phyloP scores from a whole-genome alignment of 2,329 filamentous ascomycete species.

The Claviceps monticola region DNA sequence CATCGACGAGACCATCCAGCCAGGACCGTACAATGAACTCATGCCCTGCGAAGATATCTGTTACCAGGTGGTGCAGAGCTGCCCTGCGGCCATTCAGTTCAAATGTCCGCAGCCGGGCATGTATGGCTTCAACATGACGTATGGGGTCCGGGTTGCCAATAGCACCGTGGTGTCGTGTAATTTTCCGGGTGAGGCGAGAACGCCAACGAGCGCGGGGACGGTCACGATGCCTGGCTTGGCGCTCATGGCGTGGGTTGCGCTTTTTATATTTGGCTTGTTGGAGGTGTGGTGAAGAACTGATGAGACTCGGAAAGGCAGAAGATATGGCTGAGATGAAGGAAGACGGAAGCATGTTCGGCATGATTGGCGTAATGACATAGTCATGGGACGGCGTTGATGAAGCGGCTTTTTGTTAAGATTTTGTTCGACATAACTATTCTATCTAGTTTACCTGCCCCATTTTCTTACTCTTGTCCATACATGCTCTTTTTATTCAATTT shows the following conservation, averaged over 20 bases:
- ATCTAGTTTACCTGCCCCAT: neutral
- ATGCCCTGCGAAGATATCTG: constrained; percentile 81
- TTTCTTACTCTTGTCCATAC: neutral
- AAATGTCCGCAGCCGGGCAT: constrained; percentile 45
- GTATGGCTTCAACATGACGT: constrained; percentile 22
- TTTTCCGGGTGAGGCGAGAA: constrained; percentile 23
- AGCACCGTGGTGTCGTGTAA: constrained; percentile 21
- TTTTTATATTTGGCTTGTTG: neutral
- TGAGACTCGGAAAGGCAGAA: neutral
- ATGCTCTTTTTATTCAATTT: neutral
- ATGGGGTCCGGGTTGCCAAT: constrained; percentile 16
- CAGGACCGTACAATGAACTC: constrained; percentile 89
- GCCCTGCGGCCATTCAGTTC: constrained; percentile 65
- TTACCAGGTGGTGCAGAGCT: constrained; percentile 72
- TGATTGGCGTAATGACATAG: neutral
- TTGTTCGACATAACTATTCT: neutral
- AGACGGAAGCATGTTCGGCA: neutral
- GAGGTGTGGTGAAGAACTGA: neutral
- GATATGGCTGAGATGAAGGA: neutral
- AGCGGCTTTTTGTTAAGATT: neutral
- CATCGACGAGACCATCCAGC: constrained; percentile 59
- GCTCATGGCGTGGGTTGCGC: neutral
- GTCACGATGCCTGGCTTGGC: constrained; percentile 7
- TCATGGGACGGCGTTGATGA: neutral
- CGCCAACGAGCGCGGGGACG: constrained; percentile 11